Conservation (phyloP, 2,329 filamentous ascomycete species). For the Blumeriella jaapii region DNA sequence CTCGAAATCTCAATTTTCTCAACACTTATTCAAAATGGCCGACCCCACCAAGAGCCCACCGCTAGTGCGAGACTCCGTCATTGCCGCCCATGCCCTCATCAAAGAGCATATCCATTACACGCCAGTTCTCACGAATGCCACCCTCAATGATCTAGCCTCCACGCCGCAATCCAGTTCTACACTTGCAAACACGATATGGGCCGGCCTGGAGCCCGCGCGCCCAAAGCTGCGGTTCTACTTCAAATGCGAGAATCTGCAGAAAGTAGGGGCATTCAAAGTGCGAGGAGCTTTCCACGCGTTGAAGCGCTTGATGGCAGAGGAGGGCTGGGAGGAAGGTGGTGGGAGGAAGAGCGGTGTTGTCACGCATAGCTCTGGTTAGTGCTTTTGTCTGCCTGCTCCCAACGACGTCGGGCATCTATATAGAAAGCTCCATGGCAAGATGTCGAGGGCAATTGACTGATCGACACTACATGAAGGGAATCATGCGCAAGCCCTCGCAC, state of each 20-base stretch:
- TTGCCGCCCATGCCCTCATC: slow-evolving; percentile 62
- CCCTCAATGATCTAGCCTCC: slow-evolving; percentile 64
- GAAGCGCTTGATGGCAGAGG: slow-evolving; percentile 50
- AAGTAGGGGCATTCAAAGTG: slow-evolving; percentile 85
- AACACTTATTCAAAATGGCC: slow-evolving; percentile 34
- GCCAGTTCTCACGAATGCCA: slow-evolving; percentile 68
- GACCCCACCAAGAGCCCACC: slow-evolving; percentile 44
- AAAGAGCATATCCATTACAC: slow-evolving; percentile 68
- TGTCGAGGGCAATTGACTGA: neutral
- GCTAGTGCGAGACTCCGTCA: slow-evolving; percentile 61
- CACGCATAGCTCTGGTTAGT: slow-evolving; percentile 75
- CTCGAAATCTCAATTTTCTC: too few relatives aligned
- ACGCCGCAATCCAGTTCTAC: slow-evolving; percentile 46
- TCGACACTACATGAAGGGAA: slow-evolving; percentile 57
- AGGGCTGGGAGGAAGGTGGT: slow-evolving; percentile 47
- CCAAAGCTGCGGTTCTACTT: slow-evolving; percentile 72
- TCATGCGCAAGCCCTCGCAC: slow-evolving; percentile 83
- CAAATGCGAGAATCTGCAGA: slow-evolving; percentile 92
- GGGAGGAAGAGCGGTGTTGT: slow-evolving; percentile 60
- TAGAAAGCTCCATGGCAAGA: neutral
- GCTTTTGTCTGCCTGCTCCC: neutral
- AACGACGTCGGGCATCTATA: neutral
- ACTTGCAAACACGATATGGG: slow-evolving; percentile 44
- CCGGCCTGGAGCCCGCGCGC: slow-evolving; percentile 42
- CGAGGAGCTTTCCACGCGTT: slow-evolving; percentile 84